Conservation (phyloP, 441 rosid species). For the Pelargonium australe region DNA sequence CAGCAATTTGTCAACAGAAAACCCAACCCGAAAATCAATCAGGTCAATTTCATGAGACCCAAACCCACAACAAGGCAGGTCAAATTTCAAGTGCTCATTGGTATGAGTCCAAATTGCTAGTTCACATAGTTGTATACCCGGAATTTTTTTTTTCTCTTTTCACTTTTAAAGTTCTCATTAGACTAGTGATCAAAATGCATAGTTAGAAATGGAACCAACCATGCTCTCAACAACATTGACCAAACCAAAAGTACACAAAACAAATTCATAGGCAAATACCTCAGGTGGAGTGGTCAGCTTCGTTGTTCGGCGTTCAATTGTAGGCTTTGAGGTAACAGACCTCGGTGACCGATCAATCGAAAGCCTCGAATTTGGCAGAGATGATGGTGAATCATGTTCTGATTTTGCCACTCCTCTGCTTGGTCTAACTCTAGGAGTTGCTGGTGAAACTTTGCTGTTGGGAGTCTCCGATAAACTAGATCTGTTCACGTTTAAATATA, state of each 20-base stretch:
- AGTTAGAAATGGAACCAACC: background rate
- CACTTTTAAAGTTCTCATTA: too few relatives aligned
- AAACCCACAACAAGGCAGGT: too few relatives aligned
- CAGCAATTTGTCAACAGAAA: too few relatives aligned
- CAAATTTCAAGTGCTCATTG: too few relatives aligned
- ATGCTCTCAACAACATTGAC: too few relatives aligned
- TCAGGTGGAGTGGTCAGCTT: conserved; percentile 59
- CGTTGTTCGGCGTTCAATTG: conserved; percentile 51
- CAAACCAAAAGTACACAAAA: background rate
- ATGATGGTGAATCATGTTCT: conserved; percentile 51
- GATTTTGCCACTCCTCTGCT: conserved; percentile 43
- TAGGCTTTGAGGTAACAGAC: conserved; percentile 52
- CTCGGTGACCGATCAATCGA: conserved; percentile 67
- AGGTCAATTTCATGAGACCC: too few relatives aligned
- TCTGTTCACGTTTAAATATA: conserved; percentile 27
- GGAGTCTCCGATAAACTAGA: conserved; percentile 72
- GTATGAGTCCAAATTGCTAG: too few relatives aligned
- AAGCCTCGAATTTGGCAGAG: conserved; percentile 48
- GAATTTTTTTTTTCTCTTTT: too few relatives aligned
- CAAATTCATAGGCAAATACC: conserved; percentile 24
- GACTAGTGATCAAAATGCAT: too few relatives aligned
- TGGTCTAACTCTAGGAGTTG: conserved; percentile 49
- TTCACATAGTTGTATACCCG: too few relatives aligned
- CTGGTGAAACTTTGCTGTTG: conserved; percentile 46
- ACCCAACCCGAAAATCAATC: too few relatives aligned